Evolutionary conservation across 2,329 filamentous ascomycete genomes (phyloP).

Genomic region (Blumeria hordei): DNA sequence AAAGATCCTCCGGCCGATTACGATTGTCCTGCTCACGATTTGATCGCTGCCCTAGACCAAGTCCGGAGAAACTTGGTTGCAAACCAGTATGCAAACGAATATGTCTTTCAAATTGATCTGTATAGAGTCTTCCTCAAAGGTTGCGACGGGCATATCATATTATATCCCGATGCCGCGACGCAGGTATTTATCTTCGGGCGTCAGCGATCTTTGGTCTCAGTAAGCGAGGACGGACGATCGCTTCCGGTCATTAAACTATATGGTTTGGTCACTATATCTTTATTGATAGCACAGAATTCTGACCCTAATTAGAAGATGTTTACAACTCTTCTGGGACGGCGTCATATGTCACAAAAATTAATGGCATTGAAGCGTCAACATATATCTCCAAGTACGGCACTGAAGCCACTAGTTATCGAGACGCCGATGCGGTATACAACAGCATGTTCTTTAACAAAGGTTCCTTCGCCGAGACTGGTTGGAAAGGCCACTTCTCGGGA

Average conservation of each 20-base stretch:
- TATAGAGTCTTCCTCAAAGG: conserved; percentile 26
- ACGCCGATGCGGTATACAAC: conserved; percentile 20
- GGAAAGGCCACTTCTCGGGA: conserved; percentile 16
- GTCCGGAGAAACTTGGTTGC: conserved; percentile 20
- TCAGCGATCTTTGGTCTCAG: conserved; percentile 27
- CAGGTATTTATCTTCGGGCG: conserved; percentile 19
- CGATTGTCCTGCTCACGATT: conserved; percentile 23
- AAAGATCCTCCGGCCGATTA: conserved; percentile 28
- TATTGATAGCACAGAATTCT: neutral
- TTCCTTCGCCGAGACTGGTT: conserved; percentile 7
- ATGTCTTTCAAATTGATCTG: conserved; percentile 21
- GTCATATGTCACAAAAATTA: conserved; percentile 28
- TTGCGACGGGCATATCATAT: conserved; percentile 41
- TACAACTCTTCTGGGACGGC: conserved; percentile 18
- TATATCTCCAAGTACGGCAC: conserved; percentile 23
- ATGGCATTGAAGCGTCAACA: conserved; percentile 27
- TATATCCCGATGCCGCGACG: conserved; percentile 25
- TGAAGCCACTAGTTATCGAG: conserved; percentile 16
- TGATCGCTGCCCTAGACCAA: conserved; percentile 21
- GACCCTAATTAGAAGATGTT: conserved; percentile 17
- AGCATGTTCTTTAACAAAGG: conserved; percentile 18
- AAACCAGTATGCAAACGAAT: conserved; percentile 26
- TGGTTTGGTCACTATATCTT: conserved; percentile 22
- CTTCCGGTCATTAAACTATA: conserved; percentile 18
- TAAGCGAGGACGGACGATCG: no score